These are phyloP conservation scores for Microsporum ferrugineum DNA, from an alignment of 2,329 filamentous ascomycete genomes.

Conservation along the genomic window DNA sequence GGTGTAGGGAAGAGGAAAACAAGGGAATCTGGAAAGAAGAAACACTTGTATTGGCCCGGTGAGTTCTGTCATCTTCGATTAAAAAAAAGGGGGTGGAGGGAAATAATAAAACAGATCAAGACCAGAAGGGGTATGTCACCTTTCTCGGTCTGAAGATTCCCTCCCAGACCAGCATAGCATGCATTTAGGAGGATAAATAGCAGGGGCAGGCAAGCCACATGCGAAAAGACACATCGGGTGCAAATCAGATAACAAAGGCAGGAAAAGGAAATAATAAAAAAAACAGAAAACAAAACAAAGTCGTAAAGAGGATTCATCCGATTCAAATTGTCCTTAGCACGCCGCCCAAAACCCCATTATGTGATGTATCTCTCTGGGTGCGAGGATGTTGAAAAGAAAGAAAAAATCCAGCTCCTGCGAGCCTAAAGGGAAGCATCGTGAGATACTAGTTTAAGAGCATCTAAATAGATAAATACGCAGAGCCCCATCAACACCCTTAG, in stretches of 20 bases:
- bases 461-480: constrained; percentile 2
- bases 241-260: constrained; percentile 5
- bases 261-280: not conserved
- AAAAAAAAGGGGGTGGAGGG: not conserved
- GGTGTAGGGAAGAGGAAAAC: not conserved
- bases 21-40: not conserved
- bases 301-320: constrained; percentile 5
- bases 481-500: not conserved
- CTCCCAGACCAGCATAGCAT: not conserved
- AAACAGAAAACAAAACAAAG: not conserved
- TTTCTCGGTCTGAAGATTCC: constrained; percentile 1
- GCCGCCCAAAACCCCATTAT: constrained; percentile 7
- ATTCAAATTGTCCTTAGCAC: constrained; percentile 4
- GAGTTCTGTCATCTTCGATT: not conserved
- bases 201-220: not conserved
- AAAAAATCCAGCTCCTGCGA: not conserved
- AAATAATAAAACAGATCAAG: constrained; percentile 1
- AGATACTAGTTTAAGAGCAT: not conserved
- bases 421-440: not conserved
- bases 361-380: constrained; percentile 5
- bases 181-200: not conserved
- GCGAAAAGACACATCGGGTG: not conserved
- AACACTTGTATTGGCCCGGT: constrained; percentile 6
- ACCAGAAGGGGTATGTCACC: not conserved
- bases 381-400: not conserved